Base-by-base conservation (phyloP, 163 green algal genomes). In the Picocystis sp. region DNA sequence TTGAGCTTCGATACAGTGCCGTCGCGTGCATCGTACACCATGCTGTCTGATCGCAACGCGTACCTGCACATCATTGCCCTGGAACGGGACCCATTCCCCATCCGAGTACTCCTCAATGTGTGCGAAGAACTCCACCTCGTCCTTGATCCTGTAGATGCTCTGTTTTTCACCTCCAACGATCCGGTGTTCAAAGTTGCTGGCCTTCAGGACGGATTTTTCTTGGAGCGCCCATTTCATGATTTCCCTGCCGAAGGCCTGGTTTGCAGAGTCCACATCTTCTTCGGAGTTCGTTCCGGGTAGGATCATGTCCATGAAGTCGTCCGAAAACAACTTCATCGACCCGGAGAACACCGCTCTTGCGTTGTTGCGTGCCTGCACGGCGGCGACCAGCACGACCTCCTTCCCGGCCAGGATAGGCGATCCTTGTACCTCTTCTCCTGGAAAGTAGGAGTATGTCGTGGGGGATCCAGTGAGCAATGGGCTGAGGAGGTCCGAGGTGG, bases 291-390 rank as follows among this genome's bases (percentile, higher is more conserved):
- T 33, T 9, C 55, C 52, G 41, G 55, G 35, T 60, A 22, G 35
- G 52, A 70, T 43, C 45, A 61, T 33, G 35, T 66, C 56, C 34
- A 84, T 83, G 44, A 73, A 58, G 1, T 59, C 57, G 60, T 95
- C 68, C 49, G 61, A 80, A 61, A 92, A 80, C 56, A 94, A 70
- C 47, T 85, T 73, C 33, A 85, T 23, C 1, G 81, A 93, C 9
- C 84, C 86, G 0, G 63, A 51, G 25, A 95, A 73, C 45, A 82
- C 49, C 11, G 84, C 76, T 23, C 86, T 71, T 10, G 81, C 84
- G 51, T 92, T 88, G 69, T 93, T 93, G 43, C 81, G 68, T 22
- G 77, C 75, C 76, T 94, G 82, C 50, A 75, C 29, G 19, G 63
- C 42, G 12, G 58, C 17, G 19, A 73, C 47, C 17, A 54, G 11